Percentiles rank a stretch among this genome's conserved stretches.
Evolutionary conservation across 2,329 filamentous ascomycete species (phyloP).

Genomic region (Cytospora leucostoma): DNA sequence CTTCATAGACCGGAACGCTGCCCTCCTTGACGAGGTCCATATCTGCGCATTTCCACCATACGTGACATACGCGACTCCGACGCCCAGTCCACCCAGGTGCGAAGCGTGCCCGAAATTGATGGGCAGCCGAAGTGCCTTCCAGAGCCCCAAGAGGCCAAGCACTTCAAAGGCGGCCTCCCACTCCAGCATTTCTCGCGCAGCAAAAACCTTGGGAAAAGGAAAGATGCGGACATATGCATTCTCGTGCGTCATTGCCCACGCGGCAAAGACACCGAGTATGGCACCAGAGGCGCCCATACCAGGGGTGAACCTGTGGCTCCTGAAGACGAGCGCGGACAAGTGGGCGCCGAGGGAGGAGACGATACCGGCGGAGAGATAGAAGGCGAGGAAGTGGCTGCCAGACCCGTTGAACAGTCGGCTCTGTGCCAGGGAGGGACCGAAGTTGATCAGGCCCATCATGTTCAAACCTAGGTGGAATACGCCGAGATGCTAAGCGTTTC

Average conservation of each 20-base stretch:
- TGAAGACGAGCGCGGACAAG: constrained; percentile 27
- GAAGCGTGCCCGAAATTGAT: constrained; percentile 27
- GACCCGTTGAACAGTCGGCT: constrained; percentile 29
- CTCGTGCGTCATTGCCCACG: constrained; percentile 30
- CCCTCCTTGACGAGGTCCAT: constrained; percentile 30
- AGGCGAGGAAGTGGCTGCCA: constrained; percentile 33
- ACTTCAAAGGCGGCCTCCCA: constrained; percentile 30
- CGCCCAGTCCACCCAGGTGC: constrained; percentile 31
- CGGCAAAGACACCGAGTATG: constrained; percentile 32
- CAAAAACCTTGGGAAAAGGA: constrained; percentile 28
- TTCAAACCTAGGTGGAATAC: constrained; percentile 34
- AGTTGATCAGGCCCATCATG: constrained; percentile 34
- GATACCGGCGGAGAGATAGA: constrained; percentile 33
- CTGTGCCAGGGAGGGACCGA: constrained; percentile 31
- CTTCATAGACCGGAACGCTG: constrained; percentile 27
- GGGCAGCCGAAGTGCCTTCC: constrained; percentile 28
- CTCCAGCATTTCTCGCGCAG: constrained; percentile 29
- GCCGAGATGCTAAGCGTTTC: constrained; percentile 29
- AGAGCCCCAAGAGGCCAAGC: constrained; percentile 32
- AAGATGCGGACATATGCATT: constrained; percentile 29
- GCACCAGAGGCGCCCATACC: constrained; percentile 34
- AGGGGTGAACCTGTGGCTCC: constrained; percentile 22
- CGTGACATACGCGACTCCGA: constrained; percentile 32
- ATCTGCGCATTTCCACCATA: constrained; percentile 23
- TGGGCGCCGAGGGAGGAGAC: constrained; percentile 30